Base-by-base conservation (phyloP, 441 rosid species). In the Viola pubescens region DNA sequence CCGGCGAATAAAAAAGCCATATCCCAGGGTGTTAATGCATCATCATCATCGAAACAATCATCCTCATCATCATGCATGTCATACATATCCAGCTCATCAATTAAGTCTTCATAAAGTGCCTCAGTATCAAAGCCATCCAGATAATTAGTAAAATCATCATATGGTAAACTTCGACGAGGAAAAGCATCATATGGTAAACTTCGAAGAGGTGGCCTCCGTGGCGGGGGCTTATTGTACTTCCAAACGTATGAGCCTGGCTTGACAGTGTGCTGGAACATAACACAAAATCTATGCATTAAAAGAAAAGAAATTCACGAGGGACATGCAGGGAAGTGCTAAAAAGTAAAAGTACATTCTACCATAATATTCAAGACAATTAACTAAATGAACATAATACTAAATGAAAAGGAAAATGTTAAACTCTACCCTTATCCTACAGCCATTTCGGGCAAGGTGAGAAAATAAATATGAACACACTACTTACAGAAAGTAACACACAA, bases 231-330 rank as follows among this genome's bases (percentile, higher is more conserved):
- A 76, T 74, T 73, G 72, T 75, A 68, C 74, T 71, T 83, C 91
- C 91, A 84, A 71, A 74, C 68, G 66, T 82, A 88, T 60, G 92
- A 88, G 68, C 92, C 88, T 53, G 86, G 83, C 87, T 71, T 80
- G 79, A 85, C 88, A 37, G 75, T 76, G 71, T 83, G 90, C 87
- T 83, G 86, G 80, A 81, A 81, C 70, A 81, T 77, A 83, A 83
- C 64, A 81, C 65, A 83, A 69, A 82, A 67, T 67, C 67, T 58
- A 82, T 73, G 65, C 71, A 56, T 71, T 71, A 76, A 11, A 26
- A 5, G 14, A 12, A 9, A 75, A 51, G 73, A 65, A 65, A 70
- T 65, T 56, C 37, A 46, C 61, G 63, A 61, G 58, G 72, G 34
- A 1, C 34, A 26, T 26, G 34, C 34, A 26, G 34, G 34, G 34